Evolutionary conservation across 2,329 filamentous ascomycete species (phyloP), one percentile per base, ranked within the genome.

Genomic region (Botrytis tulipae): DNA sequence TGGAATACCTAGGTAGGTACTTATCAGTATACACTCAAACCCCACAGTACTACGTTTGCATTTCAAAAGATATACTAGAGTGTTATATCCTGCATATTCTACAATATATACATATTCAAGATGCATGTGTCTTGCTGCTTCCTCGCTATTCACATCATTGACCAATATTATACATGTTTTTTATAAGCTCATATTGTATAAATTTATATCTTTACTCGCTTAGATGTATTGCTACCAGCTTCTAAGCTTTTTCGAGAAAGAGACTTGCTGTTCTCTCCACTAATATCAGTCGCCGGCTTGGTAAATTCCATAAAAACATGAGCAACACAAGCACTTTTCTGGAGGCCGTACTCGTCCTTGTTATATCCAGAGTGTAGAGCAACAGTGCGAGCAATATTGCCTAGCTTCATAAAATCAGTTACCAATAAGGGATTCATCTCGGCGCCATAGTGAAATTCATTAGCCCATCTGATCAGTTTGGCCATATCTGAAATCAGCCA

Each of bases 401-500:
- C 66, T 37, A 68, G 46, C 35, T 57, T 54, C 25, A 57, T 4
- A 42, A 68, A 68, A 68, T 68, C 46, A 40, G 25, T 40, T 51
- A 57, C 14, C 20, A 65, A 44, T n/a, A 68, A 54, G 9, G 48
- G 20, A 42, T 20, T 68, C 48, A 68, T 68, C 46, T 68, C 66
- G 22, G 16, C 66, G 29, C 35, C 48, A 57, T 54, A 40, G 6
- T 57, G 66, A 68, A 68, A 9, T 14, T 25, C 16, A 54, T 68
- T 57, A 42, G 35, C 35, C 48, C 46, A 68, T 68, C 54, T 57
- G 3, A 68, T 57, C 14, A 68, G 14, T n/a, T 42, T 37, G 16
- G 22, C 66, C 25, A 69, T 69, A 8, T 69, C 66, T 29, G 66
- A 40, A 37, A 57, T 40, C n/a, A 69, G 18, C 48, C 48, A 57